Evolutionary conservation across 2,329 filamentous ascomycete species (phyloP).

Genomic region (Canariomyces notabilis): DNA sequence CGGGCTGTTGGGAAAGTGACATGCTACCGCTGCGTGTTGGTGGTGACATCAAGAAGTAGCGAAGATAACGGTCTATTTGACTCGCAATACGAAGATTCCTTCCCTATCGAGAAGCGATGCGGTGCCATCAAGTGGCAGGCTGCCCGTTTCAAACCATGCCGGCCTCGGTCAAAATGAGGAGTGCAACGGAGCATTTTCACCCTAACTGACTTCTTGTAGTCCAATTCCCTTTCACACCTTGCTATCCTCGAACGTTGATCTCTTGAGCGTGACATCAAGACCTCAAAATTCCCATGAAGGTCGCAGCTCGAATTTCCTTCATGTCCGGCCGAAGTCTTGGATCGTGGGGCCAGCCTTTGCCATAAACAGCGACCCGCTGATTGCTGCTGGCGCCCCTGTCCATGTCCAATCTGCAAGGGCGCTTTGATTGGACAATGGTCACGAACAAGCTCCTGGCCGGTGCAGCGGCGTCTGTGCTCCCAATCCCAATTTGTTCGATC

Average conservation of each 20-base stretch:
- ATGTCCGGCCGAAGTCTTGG: slow-evolving; percentile 2
- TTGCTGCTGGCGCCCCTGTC: slow-evolving; percentile 5
- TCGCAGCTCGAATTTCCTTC: no score
- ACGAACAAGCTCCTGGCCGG: slow-evolving; percentile 14
- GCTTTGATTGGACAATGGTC: slow-evolving; percentile 13
- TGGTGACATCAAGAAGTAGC: slow-evolving; percentile 8
- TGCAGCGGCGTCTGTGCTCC: slow-evolving; percentile 10
- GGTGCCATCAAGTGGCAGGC: background rate
- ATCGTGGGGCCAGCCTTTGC: slow-evolving; percentile 1
- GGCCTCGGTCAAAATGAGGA: slow-evolving; percentile 1
- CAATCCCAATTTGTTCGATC: slow-evolving; percentile 14
- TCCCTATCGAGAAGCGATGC: slow-evolving; percentile 9
- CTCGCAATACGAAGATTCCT: slow-evolving; percentile 4
- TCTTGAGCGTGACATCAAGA: no score
- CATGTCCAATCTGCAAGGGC: slow-evolving; percentile 10
- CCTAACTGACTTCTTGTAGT: slow-evolving; percentile 4
- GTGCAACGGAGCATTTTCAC: slow-evolving; percentile 7
- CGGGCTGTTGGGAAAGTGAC: slow-evolving; percentile 12
- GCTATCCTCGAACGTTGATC: slow-evolving; percentile 4
- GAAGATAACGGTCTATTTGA: slow-evolving; percentile 4
- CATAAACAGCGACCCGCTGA: slow-evolving; percentile 10
- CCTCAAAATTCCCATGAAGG: background rate
- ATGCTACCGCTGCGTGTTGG: background rate
- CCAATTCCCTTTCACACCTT: background rate
- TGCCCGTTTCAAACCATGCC: slow-evolving; percentile 2